Evolutionary conservation across 1,139 yeast genomes (phyloP), one percentile per base, ranked within the genome.

Genomic region (Candida dubliniensis): DNA sequence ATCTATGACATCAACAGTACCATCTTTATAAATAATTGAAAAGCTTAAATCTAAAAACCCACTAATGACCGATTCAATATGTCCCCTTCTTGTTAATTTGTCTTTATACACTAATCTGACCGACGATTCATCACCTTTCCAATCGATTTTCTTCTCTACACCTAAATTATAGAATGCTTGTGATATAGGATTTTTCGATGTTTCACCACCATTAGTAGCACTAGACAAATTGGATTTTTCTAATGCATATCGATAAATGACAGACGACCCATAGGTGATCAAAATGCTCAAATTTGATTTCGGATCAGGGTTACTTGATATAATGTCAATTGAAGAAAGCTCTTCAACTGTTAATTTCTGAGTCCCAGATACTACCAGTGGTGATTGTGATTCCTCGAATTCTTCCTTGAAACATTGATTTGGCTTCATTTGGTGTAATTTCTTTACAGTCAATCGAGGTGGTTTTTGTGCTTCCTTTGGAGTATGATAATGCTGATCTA

Each of bases 401-500:
- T 48, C 46, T 12, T 55, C 54, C n/a, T 51, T 44, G n/a, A 34
- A 36, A 38, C 41, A 47, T 11, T 48, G 48, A 29, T 61, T 40
- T 1, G 72, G 69, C 4, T 45, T 43, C 69, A 69, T 64, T 44
- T 61, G 65, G 47, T 66, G 61, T 11, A 70, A 47, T 27, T 60
- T 51, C n/a, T 43, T 53, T 11, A 60, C 46, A 0, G 45, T 37
- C 38, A 73, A 40, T 24, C 51, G 55, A 0, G 76, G 76, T 1
- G 48, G 44, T 24, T 46, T 59, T 47, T 64, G 68, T 4, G 48
- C 42, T 26, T 68, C 74, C 35, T 66, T 69, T 0, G 83, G 81
- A 0, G 82, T 79, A 48, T 74, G 74, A 54, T 66, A 78, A 50
- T 76, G 77, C 10, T 82, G 82, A 46, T 74, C 77, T 2, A 66